Conservation (phyloP, 768 basidiomycete genomes). For the Termitomyces sp. region DNA sequence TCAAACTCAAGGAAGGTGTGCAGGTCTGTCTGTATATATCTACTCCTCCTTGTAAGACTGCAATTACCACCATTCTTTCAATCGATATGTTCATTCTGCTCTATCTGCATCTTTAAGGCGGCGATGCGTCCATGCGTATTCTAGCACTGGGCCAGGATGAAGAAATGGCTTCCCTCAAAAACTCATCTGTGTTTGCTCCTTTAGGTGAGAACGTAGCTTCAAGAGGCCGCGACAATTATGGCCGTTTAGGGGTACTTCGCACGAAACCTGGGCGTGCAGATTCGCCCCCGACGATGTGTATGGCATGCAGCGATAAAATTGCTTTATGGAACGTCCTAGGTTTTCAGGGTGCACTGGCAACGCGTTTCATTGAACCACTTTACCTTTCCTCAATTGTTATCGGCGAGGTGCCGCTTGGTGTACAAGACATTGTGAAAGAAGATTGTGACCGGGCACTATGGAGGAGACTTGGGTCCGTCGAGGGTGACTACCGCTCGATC, state of each 20-base stretch:
- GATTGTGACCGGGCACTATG: conserved; percentile 75
- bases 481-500: conserved; percentile 32
- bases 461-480: conserved; percentile 42
- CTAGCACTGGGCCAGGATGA: conserved; percentile 74
- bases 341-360: conserved; percentile 78
- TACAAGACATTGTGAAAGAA: conserved; percentile 37
- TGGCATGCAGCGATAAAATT: conserved; percentile 97
- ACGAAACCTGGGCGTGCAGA: conserved; percentile 96
- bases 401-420: conserved; percentile 56
- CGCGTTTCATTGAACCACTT: conserved; percentile 52
- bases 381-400: conserved; percentile 68
- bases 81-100: conserved; percentile 6
- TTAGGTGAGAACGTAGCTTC: conserved; percentile 40
- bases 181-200: conserved; percentile 33
- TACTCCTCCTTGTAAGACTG: conserved; percentile 45
- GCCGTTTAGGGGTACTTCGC: conserved; percentile 70
- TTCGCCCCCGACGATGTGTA: conserved; percentile 74
- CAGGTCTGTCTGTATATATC: conserved; percentile 72
- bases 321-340: conserved; percentile 84
- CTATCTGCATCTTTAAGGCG: conserved; percentile 47
- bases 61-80: conserved; percentile 1
- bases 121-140: conserved; percentile 83
- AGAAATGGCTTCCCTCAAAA: conserved; percentile 68
- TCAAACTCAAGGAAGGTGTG: conserved; percentile 43
- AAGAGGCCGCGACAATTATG: conserved; percentile 80